A percentile compares a stretch with the other conserved stretches of the same genome.
These are phyloP conservation scores for Sporothrix luriei DNA, from an alignment of 2,329 filamentous ascomycete species.

Conservation along the genomic window DNA sequence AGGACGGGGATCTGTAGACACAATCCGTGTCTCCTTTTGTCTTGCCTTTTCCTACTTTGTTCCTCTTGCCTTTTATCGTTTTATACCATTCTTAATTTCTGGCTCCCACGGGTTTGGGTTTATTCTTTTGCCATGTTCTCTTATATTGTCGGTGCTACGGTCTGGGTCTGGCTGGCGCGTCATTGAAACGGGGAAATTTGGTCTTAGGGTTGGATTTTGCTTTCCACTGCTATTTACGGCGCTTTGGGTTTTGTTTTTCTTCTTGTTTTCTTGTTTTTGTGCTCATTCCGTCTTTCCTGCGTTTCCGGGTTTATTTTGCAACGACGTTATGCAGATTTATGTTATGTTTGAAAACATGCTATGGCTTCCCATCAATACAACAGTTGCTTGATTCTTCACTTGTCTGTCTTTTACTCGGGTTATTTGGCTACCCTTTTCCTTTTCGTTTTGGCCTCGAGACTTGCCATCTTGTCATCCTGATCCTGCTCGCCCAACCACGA, in stretches of 20 bases:
- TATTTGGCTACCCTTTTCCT: background rate
- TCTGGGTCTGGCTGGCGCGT: conserved; percentile 14
- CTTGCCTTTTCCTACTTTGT: background rate
- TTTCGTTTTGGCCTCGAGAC: background rate
- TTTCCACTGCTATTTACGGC: conserved; percentile 2
- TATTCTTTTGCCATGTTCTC: background rate
- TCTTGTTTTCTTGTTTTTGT: background rate
- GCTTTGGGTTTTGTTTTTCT: background rate
- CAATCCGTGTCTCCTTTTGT: background rate
- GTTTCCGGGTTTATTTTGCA: background rate
- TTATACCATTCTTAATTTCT: conserved; percentile 21
- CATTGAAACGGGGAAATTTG: background rate
- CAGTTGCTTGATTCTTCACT: background rate
- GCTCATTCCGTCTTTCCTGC: background rate
- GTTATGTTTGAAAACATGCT: background rate
- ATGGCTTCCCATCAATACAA: conserved; percentile 14
- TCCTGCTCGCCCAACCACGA: too few species aligned
- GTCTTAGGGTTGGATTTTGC: background rate
- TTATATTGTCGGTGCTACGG: background rate
- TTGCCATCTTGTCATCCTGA: too few species aligned
- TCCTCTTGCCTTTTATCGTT: background rate
- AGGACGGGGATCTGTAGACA: conserved; percentile 51
- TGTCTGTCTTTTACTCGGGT: background rate
- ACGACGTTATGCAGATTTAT: conserved; percentile 19
- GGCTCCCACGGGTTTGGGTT: background rate